Evolutionary conservation across 2,329 filamentous ascomycete genomes (phyloP).

Genomic region (Lasiodiplodia sp.): DNA sequence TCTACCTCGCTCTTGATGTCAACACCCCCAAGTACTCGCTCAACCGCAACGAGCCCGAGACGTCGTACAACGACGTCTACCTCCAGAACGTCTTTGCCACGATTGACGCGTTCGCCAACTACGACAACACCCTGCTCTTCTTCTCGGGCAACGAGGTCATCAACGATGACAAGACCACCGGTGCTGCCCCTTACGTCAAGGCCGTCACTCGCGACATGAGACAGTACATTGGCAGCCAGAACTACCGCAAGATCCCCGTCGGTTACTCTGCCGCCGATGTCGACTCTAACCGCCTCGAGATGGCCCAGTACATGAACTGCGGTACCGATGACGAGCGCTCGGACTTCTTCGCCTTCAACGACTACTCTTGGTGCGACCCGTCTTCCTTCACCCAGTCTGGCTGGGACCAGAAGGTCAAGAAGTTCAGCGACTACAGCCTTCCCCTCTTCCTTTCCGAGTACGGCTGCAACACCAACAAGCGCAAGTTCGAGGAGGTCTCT

Average conservation of each 20-base stretch:
- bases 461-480: constrained; percentile 84
- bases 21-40: constrained; percentile 91
- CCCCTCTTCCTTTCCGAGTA: constrained; percentile 90
- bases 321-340: constrained; percentile 82
- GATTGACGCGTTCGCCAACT: constrained; percentile 81
- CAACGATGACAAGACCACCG: constrained; percentile 67
- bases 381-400: constrained; percentile 72
- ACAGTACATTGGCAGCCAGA: constrained; percentile 77
- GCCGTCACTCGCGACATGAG: constrained; percentile 82
- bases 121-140: constrained; percentile 86
- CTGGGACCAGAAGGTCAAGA: constrained; percentile 66
- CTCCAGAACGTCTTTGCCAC: constrained; percentile 82
- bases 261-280: constrained; percentile 89
- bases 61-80: constrained; percentile 87
- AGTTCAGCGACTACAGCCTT: constrained; percentile 46
- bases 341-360: constrained; percentile 90
- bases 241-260: constrained; percentile 73
- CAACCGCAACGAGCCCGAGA: constrained; percentile 75
- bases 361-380: constrained; percentile 76
- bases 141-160: constrained; percentile 84
- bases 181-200: constrained; percentile 72
- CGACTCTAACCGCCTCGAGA: constrained; percentile 82
- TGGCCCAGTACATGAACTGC: constrained; percentile 93
- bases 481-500: constrained; percentile 79
- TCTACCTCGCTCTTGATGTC: constrained; percentile 91